Base-by-base conservation (phyloP, 352 stramenopile species). In the Pythium folliculosum region DNA sequence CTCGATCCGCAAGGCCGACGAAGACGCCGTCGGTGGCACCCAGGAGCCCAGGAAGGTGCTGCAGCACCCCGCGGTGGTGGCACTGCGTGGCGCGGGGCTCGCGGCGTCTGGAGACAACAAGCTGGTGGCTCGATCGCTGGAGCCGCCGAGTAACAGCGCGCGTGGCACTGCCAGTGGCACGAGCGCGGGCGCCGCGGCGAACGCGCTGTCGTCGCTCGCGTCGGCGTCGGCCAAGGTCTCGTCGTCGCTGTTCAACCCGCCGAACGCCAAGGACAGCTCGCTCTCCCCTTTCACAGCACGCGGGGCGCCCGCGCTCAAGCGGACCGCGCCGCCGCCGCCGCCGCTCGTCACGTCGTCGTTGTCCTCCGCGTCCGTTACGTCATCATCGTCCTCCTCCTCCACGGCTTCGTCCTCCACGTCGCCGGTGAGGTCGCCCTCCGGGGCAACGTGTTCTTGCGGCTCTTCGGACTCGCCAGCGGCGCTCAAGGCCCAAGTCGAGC, bases 1-100 rank as follows among this genome's bases (percentile, higher is more conserved):
- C 21, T 73, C 67, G n/a, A 73, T 73, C 60, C 60, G 52, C 47
- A 44, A 73, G 43, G 60, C 67, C 30, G 67, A 73, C 14, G 43
- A 65, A 16, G 67, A 62, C 5, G 40, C n/a, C 16, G 53, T 48
- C 21, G 2, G 40, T 5, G 23, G 23, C 14, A 16, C 37, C 13
- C n/a, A 53, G 12, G 16, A 27, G 40, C 38, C 56, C 5, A 47
- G 32, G 22, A 65, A 65, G 23, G 58, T 72, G 19, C 47, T 72
- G 4, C 51, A 63, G n/a, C 67, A 73, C 40, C 67, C 67, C 0
- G 37, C 52, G 0, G 67, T 73, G 3, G 27, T 52, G 43, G 60
- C 67, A 7, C 49, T 73, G 45, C 17, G 51, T 44, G 50, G 56
- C 19, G 21, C 30, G 4, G 21, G 37, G 5, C 27, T 47, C 38